Conservation (phyloP, 805 yeast species). For the Suhomyces vadensis region DNA sequence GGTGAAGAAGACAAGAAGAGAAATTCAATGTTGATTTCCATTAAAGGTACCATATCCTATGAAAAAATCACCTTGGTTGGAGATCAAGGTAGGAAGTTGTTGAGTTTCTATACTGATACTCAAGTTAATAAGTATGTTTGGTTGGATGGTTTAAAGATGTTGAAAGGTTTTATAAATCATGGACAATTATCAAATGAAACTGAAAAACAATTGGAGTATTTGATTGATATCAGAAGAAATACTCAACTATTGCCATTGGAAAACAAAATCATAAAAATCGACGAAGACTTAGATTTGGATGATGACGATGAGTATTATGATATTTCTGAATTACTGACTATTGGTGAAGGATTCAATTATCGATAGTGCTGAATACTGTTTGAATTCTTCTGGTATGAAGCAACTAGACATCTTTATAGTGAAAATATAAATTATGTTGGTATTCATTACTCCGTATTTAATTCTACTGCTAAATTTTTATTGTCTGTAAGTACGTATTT, state of each 20-base stretch:
- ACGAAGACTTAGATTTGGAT: constrained; percentile 23
- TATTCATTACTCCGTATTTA: too few species aligned
- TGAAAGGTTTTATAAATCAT: constrained; percentile 33
- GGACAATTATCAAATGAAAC: constrained; percentile 40
- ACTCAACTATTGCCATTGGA: constrained; percentile 43
- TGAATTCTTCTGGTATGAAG: too few species aligned
- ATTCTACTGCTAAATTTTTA: too few species aligned
- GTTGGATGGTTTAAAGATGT: constrained; percentile 72
- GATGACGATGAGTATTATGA: constrained; percentile 33
- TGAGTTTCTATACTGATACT: constrained; percentile 70
- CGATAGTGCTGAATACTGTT: constrained; percentile 10
- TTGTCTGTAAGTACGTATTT: too few species aligned
- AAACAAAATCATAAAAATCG: constrained; percentile 17
- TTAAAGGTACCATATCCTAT: constrained; percentile 57
- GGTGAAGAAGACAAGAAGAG: constrained; percentile 45
- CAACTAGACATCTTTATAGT: too few species aligned
- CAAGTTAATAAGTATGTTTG: constrained; percentile 67
- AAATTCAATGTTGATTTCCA: constrained; percentile 49
- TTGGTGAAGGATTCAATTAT: constrained; percentile 28
- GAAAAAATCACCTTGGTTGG: constrained; percentile 56
- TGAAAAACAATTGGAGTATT: constrained; percentile 32
- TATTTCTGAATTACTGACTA: constrained; percentile 24
- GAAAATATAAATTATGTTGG: too few species aligned
- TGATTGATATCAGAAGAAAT: constrained; percentile 39
- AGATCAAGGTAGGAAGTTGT: constrained; percentile 41